Evolutionary conservation across 1,139 yeast species (phyloP), one percentile per base, ranked within the genome.

Genomic region (Debaryomyces robertsiae): DNA sequence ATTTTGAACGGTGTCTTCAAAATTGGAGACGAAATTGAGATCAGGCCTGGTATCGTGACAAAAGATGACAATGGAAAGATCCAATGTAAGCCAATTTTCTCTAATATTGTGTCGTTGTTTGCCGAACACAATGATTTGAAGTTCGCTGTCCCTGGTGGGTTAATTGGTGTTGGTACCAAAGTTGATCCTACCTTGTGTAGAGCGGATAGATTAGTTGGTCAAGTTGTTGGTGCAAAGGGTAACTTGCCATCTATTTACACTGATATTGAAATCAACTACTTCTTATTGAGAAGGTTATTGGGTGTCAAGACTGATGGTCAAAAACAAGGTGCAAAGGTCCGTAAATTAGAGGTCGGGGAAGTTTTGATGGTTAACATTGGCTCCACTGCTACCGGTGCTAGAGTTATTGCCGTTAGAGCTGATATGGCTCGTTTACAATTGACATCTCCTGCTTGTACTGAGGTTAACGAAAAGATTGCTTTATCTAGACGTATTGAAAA

Each of bases 111-210:
- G 38, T 86, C 98, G 15, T 77, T 94, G 54, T 91, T 91, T 65
- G 98, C 99, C 44, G 99, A 94, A 70, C 91, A 93, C 69, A 94
- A 94, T 60, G 97, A 91, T 65, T 81, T 94, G 69, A 93, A 93
- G 65, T 94, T 93, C 60, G 99, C 99, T 40, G 98, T 94, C 58
- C 99, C 99, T 37, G 99, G 99, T 81, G 99, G 99, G 52, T 81
- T 94, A 63, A 94, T 94, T 58, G 99, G 99, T 80, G 98, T 94
- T 44, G 99, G 99, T 74, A 93, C 98, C 43, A 88, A 89, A 70
- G 96, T 94, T 52, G 98, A 94, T 67, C 99, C 99, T 48, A 93
- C 98, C 6, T 76, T 94, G 57, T 94, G 99, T 77, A 86, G 98
- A 74, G 99, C 98, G 46, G 99, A 94, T 73, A 87, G 98, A 75